phyloP scores from a whole-genome alignment of 2,329 filamentous ascomycete species.

The Pleomassaria siparia region DNA sequence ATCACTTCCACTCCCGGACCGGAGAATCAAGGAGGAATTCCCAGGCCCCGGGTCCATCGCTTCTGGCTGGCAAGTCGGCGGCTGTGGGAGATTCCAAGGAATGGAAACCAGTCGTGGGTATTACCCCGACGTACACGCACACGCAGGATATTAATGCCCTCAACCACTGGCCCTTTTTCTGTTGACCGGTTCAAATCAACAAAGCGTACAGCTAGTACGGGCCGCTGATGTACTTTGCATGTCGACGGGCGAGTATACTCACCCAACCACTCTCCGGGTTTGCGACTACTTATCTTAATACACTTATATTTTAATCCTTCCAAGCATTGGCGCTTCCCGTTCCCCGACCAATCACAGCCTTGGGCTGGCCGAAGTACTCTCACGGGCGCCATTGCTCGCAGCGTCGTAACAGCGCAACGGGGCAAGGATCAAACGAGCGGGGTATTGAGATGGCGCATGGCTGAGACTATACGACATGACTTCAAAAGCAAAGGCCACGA shows the following conservation, averaged over 20 bases:
- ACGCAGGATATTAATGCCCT: constrained; percentile 39
- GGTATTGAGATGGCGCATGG: constrained; percentile 17
- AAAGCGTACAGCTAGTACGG: constrained; percentile 6
- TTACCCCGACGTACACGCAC: constrained; percentile 48
- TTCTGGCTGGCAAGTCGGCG: constrained; percentile 41
- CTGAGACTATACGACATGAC: constrained; percentile 13
- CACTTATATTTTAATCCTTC: constrained; percentile 19
- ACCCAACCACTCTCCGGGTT: constrained; percentile 9
- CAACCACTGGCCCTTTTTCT: constrained; percentile 13
- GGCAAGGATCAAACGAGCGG: constrained; percentile 18
- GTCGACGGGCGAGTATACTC: constrained; percentile 5
- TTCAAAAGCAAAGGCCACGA: constrained; percentile 13
- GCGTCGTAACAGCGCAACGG: constrained; percentile 15
- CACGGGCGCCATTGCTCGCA: constrained; percentile 20
- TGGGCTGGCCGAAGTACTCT: constrained; percentile 19
- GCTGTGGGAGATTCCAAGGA: constrained; percentile 49
- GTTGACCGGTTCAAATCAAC: constrained; percentile 16
- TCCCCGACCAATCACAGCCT: constrained; percentile 13
- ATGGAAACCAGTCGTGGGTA: constrained; percentile 51
- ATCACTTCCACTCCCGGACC: constrained; percentile 36
- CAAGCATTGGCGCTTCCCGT: constrained; percentile 10
- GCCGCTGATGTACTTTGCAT: background rate
- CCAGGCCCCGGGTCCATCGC: constrained; percentile 32
- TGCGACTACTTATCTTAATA: constrained; percentile 11
- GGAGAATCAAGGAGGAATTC: constrained; percentile 48